phyloP scores from a whole-genome alignment of 192 early-diverging fungal species.

The Backusella tuberculispora region DNA sequence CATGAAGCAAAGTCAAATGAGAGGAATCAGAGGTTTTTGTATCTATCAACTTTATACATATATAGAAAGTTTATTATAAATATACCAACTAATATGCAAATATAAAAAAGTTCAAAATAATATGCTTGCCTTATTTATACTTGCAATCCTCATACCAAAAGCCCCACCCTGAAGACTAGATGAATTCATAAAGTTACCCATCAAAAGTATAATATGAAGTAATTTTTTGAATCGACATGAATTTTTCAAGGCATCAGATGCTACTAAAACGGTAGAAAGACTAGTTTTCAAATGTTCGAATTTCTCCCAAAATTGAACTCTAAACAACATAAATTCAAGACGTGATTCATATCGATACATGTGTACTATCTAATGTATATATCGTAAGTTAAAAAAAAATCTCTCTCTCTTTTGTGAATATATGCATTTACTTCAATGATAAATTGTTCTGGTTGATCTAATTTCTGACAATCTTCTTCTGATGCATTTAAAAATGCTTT shows the following conservation, averaged over 20 bases:
- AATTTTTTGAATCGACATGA: constrained; percentile 70
- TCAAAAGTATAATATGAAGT: constrained; percentile 68
- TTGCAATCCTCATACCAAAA: constrained; percentile 79
- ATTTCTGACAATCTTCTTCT: constrained; percentile 54
- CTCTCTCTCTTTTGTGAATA: neutral
- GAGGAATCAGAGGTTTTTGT: constrained; percentile 73
- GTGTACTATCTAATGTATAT: constrained; percentile 57
- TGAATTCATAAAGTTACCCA: constrained; percentile 88
- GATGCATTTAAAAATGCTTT: constrained; percentile 34
- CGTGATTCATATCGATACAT: constrained; percentile 75
- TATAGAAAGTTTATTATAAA: too few relatives aligned
- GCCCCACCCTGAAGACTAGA: constrained; percentile 77
- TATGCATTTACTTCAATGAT: constrained; percentile 52
- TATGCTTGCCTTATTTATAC: constrained; percentile 68
- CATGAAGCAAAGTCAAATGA: constrained; percentile 73
- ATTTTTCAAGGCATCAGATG: constrained; percentile 64
- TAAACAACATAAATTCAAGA: constrained; percentile 64
- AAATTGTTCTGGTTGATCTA: constrained; percentile 71
- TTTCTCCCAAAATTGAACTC: constrained; percentile 65
- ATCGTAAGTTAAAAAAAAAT: neutral
- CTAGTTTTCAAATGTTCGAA: constrained; percentile 61
- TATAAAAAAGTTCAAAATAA: neutral
- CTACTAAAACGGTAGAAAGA: constrained; percentile 57
- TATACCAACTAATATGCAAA: neutral
- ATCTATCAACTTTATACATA: constrained; percentile 78